Evolutionary conservation across 306 rosid genomes (phyloP).

Genomic region (Betula pendula): DNA sequence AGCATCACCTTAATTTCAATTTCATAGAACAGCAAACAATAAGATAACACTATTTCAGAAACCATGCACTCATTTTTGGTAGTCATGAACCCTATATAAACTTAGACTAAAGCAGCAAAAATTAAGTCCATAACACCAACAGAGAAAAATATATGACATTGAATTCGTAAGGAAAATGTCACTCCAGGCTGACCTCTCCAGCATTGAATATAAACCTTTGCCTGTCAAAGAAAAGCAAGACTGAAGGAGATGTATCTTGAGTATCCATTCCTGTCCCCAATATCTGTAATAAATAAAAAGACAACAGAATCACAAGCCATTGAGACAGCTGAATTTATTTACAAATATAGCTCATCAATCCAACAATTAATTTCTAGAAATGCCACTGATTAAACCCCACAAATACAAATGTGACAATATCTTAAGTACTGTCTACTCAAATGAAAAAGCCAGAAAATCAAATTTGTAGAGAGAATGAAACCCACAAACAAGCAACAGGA

Average conservation of each 20-base stretch:
- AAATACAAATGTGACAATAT: neutral
- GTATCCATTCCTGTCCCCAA: slow-evolving; percentile 95
- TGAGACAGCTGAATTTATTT: neutral
- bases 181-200: slow-evolving; percentile 61
- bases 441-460: neutral
- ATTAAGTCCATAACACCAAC: neutral
- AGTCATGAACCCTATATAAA: neutral
- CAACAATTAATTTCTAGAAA: neutral
- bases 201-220: slow-evolving; percentile 87
- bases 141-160: neutral
- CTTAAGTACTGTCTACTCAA: neutral
- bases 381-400: neutral
- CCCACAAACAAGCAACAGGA: neutral
- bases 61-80: neutral
- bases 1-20: neutral
- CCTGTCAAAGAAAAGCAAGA: slow-evolving; percentile 84
- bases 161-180: slow-evolving; percentile 12
- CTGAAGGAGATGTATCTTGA: slow-evolving; percentile 85
- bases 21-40: neutral
- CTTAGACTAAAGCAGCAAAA: neutral
- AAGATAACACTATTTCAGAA: neutral
- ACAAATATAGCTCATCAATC: neutral
- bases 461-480: neutral
- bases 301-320: neutral
- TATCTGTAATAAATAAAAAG: slow-evolving; percentile 36